Evolutionary conservation across 202 grass and related monocot species (phyloP), one percentile per base, ranked within the genome.

Genomic region (Brachypodium distachyon): DNA sequence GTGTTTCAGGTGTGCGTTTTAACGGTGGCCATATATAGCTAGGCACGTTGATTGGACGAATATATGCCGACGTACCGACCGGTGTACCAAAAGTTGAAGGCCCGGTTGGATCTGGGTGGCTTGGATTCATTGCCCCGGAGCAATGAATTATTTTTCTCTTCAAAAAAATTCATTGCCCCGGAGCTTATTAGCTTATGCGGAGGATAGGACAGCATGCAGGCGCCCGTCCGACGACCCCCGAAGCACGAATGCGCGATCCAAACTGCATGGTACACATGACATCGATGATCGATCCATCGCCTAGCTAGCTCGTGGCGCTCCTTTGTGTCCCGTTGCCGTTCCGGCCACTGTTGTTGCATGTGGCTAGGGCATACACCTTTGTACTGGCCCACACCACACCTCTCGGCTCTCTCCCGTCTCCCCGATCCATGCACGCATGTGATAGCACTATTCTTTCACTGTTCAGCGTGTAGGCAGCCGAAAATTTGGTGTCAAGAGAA

Each of bases 111-210:
- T 80, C 17, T 53, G 17, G 31, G 43, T 17, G 73, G 39, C 81
- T 41, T 53, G 48, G 58, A 80, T 61, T 81, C 73, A 73, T 82
- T 78, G 40, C 73, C 52, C 37, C 46, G 56, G 40, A 78, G n/a
- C n/a, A n/a, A n/a, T n/a, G n/a, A n/a, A n/a, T n/a, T n/a, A n/a
- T n/a, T n/a, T n/a, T n/a, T n/a, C n/a, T n/a, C n/a, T n/a, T n/a
- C n/a, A n/a, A n/a, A n/a, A n/a, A n/a, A n/a, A 80, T 61, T 81
- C 73, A 73, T 82, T 78, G 40, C 73, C 52, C 37, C 46, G 56
- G 40, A 78, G n/a, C n/a, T n/a, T n/a, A n/a, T n/a, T n/a, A n/a
- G 79, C 47, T 66, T 77, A 87, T 82, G 79, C 67, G 4, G n/a
- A n/a, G n/a, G n/a, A n/a, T n/a, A n/a, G n/a, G n/a, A n/a, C n/a